These are phyloP conservation scores for Salix purpurea DNA, from an alignment of 345 rosid species.

Conservation along the genomic window DNA sequence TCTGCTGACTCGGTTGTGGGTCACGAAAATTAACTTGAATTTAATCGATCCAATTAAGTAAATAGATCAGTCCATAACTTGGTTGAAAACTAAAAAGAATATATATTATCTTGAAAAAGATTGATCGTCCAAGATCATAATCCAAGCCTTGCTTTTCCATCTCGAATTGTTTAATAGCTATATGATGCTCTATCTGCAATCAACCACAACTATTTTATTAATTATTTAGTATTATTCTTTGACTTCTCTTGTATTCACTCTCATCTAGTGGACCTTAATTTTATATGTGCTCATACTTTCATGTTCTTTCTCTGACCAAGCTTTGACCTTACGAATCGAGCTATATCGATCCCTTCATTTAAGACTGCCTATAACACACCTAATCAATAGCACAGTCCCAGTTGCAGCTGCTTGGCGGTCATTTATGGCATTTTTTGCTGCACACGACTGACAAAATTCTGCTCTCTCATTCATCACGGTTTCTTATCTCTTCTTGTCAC, in stretches of 20 bases:
- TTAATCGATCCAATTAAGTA: too few species aligned
- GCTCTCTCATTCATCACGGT: background rate
- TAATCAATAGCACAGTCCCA: constrained; percentile 39
- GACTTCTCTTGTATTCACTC: background rate
- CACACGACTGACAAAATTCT: constrained; percentile 1
- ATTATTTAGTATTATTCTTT: background rate
- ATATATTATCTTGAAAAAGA: too few species aligned
- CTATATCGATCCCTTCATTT: background rate
- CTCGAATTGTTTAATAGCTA: too few species aligned
- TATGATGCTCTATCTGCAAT: background rate
- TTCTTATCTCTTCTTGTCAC: constrained; percentile 24
- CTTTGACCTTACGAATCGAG: constrained; percentile 27
- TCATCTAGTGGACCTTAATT: background rate
- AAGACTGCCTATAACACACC: constrained; percentile 4
- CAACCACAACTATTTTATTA: too few species aligned
- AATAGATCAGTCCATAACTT: too few species aligned
- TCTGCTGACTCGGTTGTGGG: too few species aligned
- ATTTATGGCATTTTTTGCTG: constrained; percentile 23
- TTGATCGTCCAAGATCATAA: too few species aligned
- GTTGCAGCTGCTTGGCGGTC: constrained; percentile 17
- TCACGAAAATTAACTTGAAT: too few species aligned
- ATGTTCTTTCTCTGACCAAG: constrained; percentile 28
- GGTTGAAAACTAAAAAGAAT: too few species aligned
- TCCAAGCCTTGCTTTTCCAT: too few species aligned
- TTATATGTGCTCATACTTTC: background rate